A percentile compares a stretch with the other conserved stretches of the same genome.
Conservation (phyloP, 768 basidiomycete species). For the Leccinellum rugosiceps region DNA sequence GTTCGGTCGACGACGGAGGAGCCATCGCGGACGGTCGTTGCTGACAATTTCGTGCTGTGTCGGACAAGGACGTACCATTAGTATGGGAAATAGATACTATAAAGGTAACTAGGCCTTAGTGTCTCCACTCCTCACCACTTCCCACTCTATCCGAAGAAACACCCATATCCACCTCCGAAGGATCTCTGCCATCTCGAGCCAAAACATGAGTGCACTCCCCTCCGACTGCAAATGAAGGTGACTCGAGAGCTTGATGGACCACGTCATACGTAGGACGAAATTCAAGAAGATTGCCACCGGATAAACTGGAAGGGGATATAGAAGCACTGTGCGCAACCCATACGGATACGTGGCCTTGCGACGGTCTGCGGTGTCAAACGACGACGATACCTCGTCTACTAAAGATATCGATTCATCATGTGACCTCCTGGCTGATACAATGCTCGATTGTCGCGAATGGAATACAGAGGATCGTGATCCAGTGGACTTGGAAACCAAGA, state of each 20-base stretch:
- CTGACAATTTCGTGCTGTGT: neutral
- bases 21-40: neutral
- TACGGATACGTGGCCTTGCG: constrained; percentile 44
- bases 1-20: constrained; percentile 41
- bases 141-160: constrained; percentile 96
- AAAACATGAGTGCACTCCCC: constrained; percentile 80
- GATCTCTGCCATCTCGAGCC: constrained; percentile 88
- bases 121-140: constrained; percentile 59
- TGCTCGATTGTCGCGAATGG: constrained; percentile 43
- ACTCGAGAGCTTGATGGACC: constrained; percentile 87
- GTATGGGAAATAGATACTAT: neutral
- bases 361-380: constrained; percentile 13
- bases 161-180: constrained; percentile 97
- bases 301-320: constrained; percentile 82
- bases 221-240: constrained; percentile 81
- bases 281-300: constrained; percentile 81
- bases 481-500: constrained; percentile 47
- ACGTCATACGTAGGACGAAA: constrained; percentile 85
- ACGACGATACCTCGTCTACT: constrained; percentile 12
- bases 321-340: constrained; percentile 71
- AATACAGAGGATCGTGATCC: constrained; percentile 40
- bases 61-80: neutral
- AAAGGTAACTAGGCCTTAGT: neutral
- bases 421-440: constrained; percentile 18
- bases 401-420: constrained; percentile 1